These are phyloP conservation scores for Eremothecium sinecaudum DNA, from an alignment of 1,139 yeast species.

Conservation along the genomic window DNA sequence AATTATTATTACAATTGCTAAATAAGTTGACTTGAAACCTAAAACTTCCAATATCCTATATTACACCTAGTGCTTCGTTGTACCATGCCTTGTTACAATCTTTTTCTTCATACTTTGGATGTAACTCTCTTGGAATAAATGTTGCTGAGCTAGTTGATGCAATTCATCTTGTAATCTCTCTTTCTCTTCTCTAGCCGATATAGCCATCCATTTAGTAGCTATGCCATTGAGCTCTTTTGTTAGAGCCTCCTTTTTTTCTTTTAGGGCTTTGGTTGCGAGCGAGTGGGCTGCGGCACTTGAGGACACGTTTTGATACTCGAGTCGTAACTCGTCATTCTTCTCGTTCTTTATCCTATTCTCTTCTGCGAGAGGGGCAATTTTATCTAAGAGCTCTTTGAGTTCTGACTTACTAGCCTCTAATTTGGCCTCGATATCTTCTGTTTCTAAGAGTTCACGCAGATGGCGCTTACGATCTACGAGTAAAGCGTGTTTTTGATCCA, in stretches of 20 bases:
- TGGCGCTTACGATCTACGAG: slow-evolving; percentile 10
- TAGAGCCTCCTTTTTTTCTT: slow-evolving; percentile 30
- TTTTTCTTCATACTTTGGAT: slow-evolving; percentile 18
- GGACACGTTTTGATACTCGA: slow-evolving; percentile 45
- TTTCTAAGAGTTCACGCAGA: slow-evolving; percentile 9
- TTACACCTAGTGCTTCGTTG: no score
- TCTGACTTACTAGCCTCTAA: slow-evolving; percentile 15
- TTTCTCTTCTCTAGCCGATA: slow-evolving; percentile 7
- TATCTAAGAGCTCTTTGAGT: slow-evolving; percentile 12
- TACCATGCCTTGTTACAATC: slow-evolving; percentile 11
- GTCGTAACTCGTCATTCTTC: slow-evolving; percentile 38
- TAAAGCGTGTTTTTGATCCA: slow-evolving; percentile 13
- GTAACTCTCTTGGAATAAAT: slow-evolving; percentile 17
- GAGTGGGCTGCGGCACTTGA: slow-evolving; percentile 48
- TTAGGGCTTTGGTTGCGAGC: slow-evolving; percentile 29
- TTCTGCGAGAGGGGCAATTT: slow-evolving; percentile 21
- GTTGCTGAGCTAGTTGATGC: slow-evolving; percentile 12
- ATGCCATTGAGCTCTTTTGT: slow-evolving; percentile 38
- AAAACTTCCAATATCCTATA: no score
- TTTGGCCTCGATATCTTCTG: slow-evolving; percentile 10
- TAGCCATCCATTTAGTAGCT: slow-evolving; percentile 33
- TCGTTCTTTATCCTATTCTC: slow-evolving; percentile 29
- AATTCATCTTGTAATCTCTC: slow-evolving; percentile 14
- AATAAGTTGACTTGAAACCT: no score
- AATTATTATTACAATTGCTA: no score